Evolutionary conservation across 768 basidiomycete species (phyloP), one percentile per base, ranked within the genome.

Genomic region (Saitozyma podzolica): DNA sequence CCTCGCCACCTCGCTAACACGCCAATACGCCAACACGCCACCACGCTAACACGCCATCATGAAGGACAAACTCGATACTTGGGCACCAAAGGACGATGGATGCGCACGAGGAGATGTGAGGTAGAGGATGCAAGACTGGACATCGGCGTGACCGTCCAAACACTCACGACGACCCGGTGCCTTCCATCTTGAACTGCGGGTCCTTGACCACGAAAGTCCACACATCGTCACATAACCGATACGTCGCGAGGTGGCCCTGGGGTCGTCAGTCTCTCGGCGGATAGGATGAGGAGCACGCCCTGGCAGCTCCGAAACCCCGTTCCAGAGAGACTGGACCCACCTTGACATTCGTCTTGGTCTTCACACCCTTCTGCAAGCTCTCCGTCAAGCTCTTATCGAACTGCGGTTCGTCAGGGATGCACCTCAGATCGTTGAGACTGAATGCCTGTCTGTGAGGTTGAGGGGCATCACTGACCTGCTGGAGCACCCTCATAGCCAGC

Each of bases 131-230:
- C 29, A 5, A 29, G 29, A 29, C 2, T 2, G 29, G 29, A 29
- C 29, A 29, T 29, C 5, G 29, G 29, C 29, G 29, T 2, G 29
- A 29, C 29, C 5, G 29, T 93, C 92, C 66, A 96, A 92, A 19
- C 7, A 71, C 74, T 56, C 50, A 68, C 75, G 56, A 43, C 13
- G 56, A 40, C 9, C 64, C 68, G 6, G 43, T 55, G 9, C 72
- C 68, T 58, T 99, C 96, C 89, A 98, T 92, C 82, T 97, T 97
- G 82, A 99, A 95, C 14, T 82, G 82, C 9, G 94, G 89, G 70
- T 94, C 88, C 80, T 92, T 91, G 55, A 97, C 90, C 65, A 95
- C 90, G 80, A 98, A 99, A 57, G 95, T 98, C 96, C 96, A 98
- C 53, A 98, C 95, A 75, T 83, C 78, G 49, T 79, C 78, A 59